Percentiles rank a stretch among this genome's conserved stretches.
Evolutionary conservation across 2,329 filamentous ascomycete genomes (phyloP).

Genomic region (Chrysoporthe cubensis): DNA sequence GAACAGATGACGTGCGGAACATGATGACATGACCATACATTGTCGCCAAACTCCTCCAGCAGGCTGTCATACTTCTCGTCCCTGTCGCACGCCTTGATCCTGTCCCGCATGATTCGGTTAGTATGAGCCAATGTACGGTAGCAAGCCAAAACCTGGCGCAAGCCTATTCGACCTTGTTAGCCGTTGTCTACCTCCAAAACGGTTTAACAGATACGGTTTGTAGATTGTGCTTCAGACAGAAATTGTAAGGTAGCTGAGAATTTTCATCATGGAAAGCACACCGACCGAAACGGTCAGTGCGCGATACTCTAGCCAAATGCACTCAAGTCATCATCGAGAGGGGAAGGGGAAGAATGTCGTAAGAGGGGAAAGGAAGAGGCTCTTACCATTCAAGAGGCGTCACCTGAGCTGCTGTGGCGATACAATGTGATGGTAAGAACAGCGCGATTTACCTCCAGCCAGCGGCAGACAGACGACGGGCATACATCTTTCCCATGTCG

Average conservation of each 20-base stretch:
- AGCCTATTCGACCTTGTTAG: slow-evolving; percentile 30
- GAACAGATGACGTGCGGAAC: slow-evolving; percentile 36
- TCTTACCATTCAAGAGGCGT: slow-evolving; percentile 44
- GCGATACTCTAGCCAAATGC: slow-evolving; percentile 99
- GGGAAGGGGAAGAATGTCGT: slow-evolving; percentile 18
- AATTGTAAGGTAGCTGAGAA: slow-evolving; percentile 93
- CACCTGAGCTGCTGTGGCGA: slow-evolving; percentile 14
- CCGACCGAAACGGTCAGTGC: slow-evolving; percentile 55
- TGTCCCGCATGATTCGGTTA: slow-evolving; percentile 46
- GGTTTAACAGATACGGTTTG: slow-evolving; percentile 32
- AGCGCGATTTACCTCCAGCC: slow-evolving; percentile 84
- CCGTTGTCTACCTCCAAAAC: slow-evolving; percentile 22
- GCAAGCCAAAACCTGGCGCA: slow-evolving; percentile 8
- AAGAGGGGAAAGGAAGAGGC: slow-evolving; percentile 13
- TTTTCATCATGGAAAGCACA: slow-evolving; percentile 95
- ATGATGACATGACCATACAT: slow-evolving; percentile 65
- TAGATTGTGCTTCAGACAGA: slow-evolving; percentile 74
- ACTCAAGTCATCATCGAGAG: slow-evolving; percentile 97
- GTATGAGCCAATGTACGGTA: slow-evolving; percentile 22
- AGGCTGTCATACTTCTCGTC: slow-evolving; percentile 86
- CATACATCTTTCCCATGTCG: slow-evolving; percentile 99
- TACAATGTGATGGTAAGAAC: slow-evolving; percentile 22
- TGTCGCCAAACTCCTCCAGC: slow-evolving; percentile 78
- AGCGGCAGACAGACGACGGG: slow-evolving; percentile 81
- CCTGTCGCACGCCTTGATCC: slow-evolving; percentile 92